A percentile compares a stretch with the other conserved stretches of the same genome.
Evolutionary conservation across 306 rosid species (phyloP).

Genomic region (Prinsepia uniflora): DNA sequence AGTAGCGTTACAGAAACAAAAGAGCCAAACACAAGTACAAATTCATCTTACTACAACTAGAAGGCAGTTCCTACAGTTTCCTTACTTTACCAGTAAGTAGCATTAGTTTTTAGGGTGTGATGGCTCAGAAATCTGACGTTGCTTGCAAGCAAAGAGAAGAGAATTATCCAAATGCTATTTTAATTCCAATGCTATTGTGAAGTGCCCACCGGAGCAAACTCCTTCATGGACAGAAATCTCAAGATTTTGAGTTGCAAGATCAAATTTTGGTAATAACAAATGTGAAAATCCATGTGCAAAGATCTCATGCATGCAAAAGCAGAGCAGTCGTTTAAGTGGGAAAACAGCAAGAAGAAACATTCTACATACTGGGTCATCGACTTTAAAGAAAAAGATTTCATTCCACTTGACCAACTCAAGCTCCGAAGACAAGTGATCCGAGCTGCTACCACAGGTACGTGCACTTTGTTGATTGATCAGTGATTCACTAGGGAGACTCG

Average conservation of each 20-base stretch:
- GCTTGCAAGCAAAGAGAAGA: neutral
- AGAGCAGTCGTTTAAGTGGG: conserved; percentile 3
- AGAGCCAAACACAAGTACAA: no score
- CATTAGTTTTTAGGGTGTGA: no score
- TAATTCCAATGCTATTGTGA: no score
- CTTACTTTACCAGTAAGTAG: no score
- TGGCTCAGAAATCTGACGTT: neutral
- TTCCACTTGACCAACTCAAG: conserved; percentile 79
- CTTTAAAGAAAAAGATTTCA: conserved; percentile 92
- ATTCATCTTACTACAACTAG: no score
- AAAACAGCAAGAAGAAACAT: neutral
- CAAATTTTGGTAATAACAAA: neutral
- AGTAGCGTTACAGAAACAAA: no score
- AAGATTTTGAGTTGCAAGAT: neutral
- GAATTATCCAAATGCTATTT: neutral
- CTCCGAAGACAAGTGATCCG: conserved; percentile 50
- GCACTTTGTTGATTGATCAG: conserved; percentile 75
- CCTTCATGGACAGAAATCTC: neutral
- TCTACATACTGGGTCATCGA: conserved; percentile 66
- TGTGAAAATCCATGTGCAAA: conserved; percentile 4
- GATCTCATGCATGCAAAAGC: neutral
- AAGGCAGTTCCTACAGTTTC: no score
- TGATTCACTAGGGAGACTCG: conserved; percentile 36
- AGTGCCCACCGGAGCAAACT: neutral
- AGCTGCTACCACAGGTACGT: conserved; percentile 75